Evolutionary conservation across 1,139 yeast genomes (phyloP), one percentile per base, ranked within the genome.

Genomic region (Debaryomyces udenii): DNA sequence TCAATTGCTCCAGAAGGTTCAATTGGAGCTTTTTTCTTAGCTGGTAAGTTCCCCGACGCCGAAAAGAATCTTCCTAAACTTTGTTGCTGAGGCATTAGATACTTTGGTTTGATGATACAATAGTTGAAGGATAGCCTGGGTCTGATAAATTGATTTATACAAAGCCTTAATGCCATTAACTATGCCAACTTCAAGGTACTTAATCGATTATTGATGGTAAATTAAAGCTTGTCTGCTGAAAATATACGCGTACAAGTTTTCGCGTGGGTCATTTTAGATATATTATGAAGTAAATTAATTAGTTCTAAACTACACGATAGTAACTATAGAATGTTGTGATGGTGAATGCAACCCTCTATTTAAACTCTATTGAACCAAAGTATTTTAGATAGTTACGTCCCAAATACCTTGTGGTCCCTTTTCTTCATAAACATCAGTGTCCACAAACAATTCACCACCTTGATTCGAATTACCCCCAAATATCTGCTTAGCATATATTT

Each of bases 401-500:
- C 84, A 78, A 32, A 79, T 74, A 27, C 78, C 76, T 53, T 70
- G 76, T 17, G 98, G 97, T 0, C 98, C 98, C 40, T 72, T 75
- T 50, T 84, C 93, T 51, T 82, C 82, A 60, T 89, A 91, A 44
- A 80, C 83, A 31, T 83, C 86, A 48, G 81, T 76, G 38, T 85
- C 81, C 39, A 90, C 75, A 59, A 81, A 90, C 47, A 80, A 78
- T 46, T 90, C 96, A 24, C 75, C 68, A 27, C 74, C 72, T 43
- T 73, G 75, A 53, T 80, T 80, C 18, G 82, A 69, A 40, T 83
- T 81, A 47, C 72, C 72, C 7, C 81, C 76, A 53, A 87, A 91
- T 15, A 88, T 79, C 63, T 89, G 96, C 62, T 88, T 89, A 16
- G 96, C 82, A 35, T 89, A 86, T 40, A 91, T 86, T 61, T 89